phyloP scores from a whole-genome alignment of 169 alveolate genomes.

The Theileria equi region DNA sequence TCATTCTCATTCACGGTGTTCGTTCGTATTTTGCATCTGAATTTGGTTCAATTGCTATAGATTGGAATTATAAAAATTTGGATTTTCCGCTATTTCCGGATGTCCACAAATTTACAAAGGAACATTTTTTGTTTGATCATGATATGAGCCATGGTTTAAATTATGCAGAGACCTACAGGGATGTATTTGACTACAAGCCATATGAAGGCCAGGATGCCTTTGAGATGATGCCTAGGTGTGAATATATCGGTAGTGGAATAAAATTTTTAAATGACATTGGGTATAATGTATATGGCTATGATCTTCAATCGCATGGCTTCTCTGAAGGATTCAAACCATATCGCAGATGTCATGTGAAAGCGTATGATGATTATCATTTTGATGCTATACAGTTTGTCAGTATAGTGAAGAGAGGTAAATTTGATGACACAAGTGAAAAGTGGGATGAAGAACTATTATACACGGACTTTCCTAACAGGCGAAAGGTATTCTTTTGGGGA shows the following conservation, averaged over 20 bases:
- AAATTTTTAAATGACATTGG: constrained; percentile 63
- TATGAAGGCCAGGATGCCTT: background rate
- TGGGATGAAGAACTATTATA: constrained; percentile 9
- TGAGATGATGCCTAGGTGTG: constrained; percentile 8
- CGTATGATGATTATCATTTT: constrained; percentile 45
- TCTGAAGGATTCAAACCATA: too few species aligned
- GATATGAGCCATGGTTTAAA: too few species aligned
- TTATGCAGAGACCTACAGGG: background rate
- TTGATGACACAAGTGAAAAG: constrained; percentile 22
- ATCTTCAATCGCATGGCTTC: constrained; percentile 67
- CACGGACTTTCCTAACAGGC: constrained; percentile 10
- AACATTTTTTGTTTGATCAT: background rate
- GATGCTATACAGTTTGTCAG: constrained; percentile 64
- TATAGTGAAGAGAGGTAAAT: constrained; percentile 38
- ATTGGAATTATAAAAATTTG: constrained; percentile 31
- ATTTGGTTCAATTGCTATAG: constrained; percentile 50
- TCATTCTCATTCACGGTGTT: constrained; percentile 64
- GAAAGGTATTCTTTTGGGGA: constrained; percentile 58
- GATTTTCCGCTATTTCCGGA: too few species aligned
- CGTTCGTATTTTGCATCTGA: constrained; percentile 56
- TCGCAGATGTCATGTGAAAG: constrained; percentile 36
- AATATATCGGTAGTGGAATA: constrained; percentile 59
- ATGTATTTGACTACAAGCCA: constrained; percentile 8
- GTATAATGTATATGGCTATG: constrained; percentile 65
- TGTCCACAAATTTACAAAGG: too few species aligned